Percentiles rank a stretch among this genome's conserved stretches.
Conservation (phyloP, 352 stramenopile genomes). For the Phytophthora sojae region DNA sequence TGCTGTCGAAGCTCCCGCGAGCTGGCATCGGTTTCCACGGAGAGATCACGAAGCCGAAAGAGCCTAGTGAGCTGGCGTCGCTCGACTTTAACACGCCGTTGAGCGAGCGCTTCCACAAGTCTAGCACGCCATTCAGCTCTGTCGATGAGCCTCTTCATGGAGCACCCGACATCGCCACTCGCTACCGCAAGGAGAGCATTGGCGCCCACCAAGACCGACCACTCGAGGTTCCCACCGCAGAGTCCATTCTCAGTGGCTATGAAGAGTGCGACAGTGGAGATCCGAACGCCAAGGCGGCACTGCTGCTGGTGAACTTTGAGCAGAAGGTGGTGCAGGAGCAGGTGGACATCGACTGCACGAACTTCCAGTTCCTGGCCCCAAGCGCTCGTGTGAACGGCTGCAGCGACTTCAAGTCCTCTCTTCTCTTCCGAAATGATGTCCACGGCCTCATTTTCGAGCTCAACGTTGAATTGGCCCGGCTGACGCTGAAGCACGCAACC, state of each 20-base stretch:
- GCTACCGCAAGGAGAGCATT: constrained; percentile 40
- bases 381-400: constrained; percentile 26
- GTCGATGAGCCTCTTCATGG: constrained; percentile 65
- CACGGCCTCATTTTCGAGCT: constrained; percentile 75
- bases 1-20: constrained; percentile 73
- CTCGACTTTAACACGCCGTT: constrained; percentile 61
- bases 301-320: constrained; percentile 59
- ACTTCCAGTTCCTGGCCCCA: constrained; percentile 70
- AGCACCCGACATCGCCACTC: constrained; percentile 40
- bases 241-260: constrained; percentile 81
- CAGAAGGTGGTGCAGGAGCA: constrained; percentile 50
- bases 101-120: constrained; percentile 81
- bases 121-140: constrained; percentile 78
- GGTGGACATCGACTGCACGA: constrained; percentile 71
- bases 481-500: constrained; percentile 52
- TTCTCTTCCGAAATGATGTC: constrained; percentile 88
- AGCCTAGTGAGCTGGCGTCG: constrained; percentile 52
- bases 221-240: constrained; percentile 72
- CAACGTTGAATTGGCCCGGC: constrained; percentile 21
- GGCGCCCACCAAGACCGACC: constrained; percentile 27
- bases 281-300: constrained; percentile 66
- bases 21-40: constrained; percentile 83
- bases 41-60: constrained; percentile 66
- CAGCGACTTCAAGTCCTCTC: constrained; percentile 34
- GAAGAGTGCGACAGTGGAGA: constrained; percentile 86